phyloP scores from a whole-genome alignment of 768 basidiomycete genomes.

The Trametes elegans region DNA sequence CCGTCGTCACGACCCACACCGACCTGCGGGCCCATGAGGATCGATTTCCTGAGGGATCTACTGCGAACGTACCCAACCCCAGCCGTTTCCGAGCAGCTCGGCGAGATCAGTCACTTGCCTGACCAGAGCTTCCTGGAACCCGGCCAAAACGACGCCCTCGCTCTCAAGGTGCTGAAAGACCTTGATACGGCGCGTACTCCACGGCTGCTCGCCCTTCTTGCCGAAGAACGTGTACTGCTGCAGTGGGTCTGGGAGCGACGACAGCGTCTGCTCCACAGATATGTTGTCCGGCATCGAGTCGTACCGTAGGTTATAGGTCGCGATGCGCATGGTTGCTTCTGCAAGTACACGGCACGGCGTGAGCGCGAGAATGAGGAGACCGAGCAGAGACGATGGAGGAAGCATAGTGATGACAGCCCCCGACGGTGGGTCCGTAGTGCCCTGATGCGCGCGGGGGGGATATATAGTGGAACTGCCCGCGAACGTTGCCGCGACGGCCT shows the following conservation, averaged over 20 bases:
- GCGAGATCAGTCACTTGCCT: constrained; percentile 56
- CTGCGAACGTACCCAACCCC: constrained; percentile 46
- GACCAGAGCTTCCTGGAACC: constrained; percentile 55
- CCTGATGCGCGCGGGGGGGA: background rate
- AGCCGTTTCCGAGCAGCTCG: constrained; percentile 51
- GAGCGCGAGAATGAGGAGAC: background rate
- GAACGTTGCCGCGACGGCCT: background rate
- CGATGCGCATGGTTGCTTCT: constrained; percentile 31
- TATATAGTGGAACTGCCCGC: background rate
- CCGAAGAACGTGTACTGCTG: constrained; percentile 32
- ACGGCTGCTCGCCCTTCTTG: constrained; percentile 45
- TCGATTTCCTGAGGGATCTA: background rate
- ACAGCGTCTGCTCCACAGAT: constrained; percentile 45
- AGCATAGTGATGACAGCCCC: background rate
- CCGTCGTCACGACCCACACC: constrained; percentile 68
- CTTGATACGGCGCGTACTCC: constrained; percentile 49
- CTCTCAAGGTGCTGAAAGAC: constrained; percentile 46
- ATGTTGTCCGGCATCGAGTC: constrained; percentile 52
- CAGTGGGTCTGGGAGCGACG: constrained; percentile 42
- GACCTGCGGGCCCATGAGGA: constrained; percentile 33
- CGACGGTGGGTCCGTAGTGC: background rate
- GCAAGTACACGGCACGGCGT: background rate
- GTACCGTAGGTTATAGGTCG: constrained; percentile 53
- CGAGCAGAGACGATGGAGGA: background rate
- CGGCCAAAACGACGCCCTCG: constrained; percentile 40